Percentiles rank a stretch among this genome's conserved stretches.
These are phyloP conservation scores for Lentinula guzmanii DNA, from an alignment of 768 basidiomycete species.

Conservation along the genomic window DNA sequence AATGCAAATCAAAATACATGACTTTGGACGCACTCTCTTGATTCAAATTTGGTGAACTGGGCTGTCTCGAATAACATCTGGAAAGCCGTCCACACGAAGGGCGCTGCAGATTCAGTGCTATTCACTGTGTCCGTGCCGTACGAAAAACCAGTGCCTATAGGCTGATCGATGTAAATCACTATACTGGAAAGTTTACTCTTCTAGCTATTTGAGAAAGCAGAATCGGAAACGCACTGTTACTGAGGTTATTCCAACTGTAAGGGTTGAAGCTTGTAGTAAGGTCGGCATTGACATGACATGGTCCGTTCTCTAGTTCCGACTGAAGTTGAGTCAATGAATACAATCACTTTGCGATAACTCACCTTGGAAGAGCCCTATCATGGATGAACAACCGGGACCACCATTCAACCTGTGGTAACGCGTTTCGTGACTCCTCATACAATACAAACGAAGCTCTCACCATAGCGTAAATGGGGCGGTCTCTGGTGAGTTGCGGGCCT, in stretches of 20 bases:
- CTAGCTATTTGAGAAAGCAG: neutral
- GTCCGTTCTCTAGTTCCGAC: constrained; percentile 48
- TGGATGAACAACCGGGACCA: constrained; percentile 57
- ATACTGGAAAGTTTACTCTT: neutral
- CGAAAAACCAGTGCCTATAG: constrained; percentile 62
- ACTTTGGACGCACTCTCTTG: constrained; percentile 38
- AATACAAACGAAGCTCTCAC: constrained; percentile 19
- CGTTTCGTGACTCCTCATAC: neutral
- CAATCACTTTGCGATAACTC: neutral
- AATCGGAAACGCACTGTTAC: constrained; percentile 43
- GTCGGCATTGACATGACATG: constrained; percentile 54
- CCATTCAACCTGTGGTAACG: constrained; percentile 41
- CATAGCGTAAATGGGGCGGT: constrained; percentile 64
- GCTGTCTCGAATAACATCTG: constrained; percentile 56
- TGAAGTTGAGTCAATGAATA: too few species aligned
- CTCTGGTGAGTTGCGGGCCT: constrained; percentile 50
- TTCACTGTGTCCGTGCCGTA: constrained; percentile 53
- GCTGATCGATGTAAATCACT: constrained; percentile 73
- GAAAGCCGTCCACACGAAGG: constrained; percentile 56
- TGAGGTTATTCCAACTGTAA: constrained; percentile 65
- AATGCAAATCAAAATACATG: neutral
- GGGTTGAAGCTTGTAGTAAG: constrained; percentile 53
- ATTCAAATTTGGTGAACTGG: constrained; percentile 44
- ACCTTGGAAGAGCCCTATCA: constrained; percentile 66
- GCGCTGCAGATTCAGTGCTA: constrained; percentile 49